phyloP scores from a whole-genome alignment of 768 basidiomycete genomes.

The Lentinula raphanica region DNA sequence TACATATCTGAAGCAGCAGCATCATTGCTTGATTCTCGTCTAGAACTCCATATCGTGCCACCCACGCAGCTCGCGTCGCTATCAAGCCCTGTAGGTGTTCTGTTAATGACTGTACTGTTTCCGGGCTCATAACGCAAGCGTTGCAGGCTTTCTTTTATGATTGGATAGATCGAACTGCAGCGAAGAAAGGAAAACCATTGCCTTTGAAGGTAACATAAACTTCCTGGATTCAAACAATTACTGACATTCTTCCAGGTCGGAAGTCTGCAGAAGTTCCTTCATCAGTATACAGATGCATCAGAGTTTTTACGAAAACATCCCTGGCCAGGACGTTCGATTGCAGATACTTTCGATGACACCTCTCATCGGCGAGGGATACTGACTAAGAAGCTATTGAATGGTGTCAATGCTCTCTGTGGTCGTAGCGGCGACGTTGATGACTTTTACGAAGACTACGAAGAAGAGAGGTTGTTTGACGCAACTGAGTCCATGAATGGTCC shows the following conservation, averaged over 20 bases:
- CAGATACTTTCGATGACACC: slow-evolving; percentile 83
- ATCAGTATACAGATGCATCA: slow-evolving; percentile 83
- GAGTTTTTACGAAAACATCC: slow-evolving; percentile 83
- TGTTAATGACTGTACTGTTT: background rate
- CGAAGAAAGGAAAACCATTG: slow-evolving; percentile 77
- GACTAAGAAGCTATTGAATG: slow-evolving; percentile 61
- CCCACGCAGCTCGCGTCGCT: slow-evolving; percentile 79
- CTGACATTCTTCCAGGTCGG: slow-evolving; percentile 28
- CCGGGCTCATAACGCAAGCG: slow-evolving; percentile 1
- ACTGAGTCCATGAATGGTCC: slow-evolving; percentile 51
- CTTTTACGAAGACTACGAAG: slow-evolving; percentile 68
- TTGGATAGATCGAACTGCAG: slow-evolving; percentile 79
- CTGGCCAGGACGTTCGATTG: slow-evolving; percentile 80
- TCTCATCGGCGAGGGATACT: slow-evolving; percentile 68
- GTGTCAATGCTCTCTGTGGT: slow-evolving; percentile 80
- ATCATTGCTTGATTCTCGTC: slow-evolving; percentile 70
- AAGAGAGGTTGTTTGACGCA: slow-evolving; percentile 65
- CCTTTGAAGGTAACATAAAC: slow-evolving; percentile 64
- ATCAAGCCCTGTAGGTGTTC: slow-evolving; percentile 57
- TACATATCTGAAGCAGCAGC: slow-evolving; percentile 90
- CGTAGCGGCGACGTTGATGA: slow-evolving; percentile 73
- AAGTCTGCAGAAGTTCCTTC: slow-evolving; percentile 84
- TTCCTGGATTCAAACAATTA: background rate
- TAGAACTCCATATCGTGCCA: slow-evolving; percentile 78
- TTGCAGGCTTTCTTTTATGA: slow-evolving; percentile 85